Conservation (phyloP, 192 early-diverging fungal genomes). For the Backusella australiensis region DNA sequence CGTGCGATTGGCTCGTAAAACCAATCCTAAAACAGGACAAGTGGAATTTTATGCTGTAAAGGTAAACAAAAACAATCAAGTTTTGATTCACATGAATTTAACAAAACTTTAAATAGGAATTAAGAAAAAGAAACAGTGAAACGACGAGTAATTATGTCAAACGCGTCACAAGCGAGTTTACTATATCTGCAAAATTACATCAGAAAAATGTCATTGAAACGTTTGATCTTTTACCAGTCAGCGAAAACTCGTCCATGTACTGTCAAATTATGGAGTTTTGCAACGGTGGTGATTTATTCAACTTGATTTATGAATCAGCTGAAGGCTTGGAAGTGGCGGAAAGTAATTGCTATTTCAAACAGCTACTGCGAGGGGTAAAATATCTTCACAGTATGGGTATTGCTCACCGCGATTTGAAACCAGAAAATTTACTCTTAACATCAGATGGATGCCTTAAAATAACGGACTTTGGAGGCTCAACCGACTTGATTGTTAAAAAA, state of each 20-base stretch:
- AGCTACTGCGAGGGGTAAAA: constrained; percentile 73
- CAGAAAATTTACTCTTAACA: constrained; percentile 79
- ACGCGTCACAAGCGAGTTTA: constrained; percentile 70
- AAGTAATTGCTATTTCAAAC: constrained; percentile 67
- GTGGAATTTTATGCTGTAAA: constrained; percentile 46
- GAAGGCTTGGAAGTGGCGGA: constrained; percentile 50
- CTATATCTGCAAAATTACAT: constrained; percentile 73
- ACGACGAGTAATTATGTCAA: constrained; percentile 48
- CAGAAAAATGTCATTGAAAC: constrained; percentile 79
- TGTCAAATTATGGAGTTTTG: constrained; percentile 87
- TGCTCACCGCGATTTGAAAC: constrained; percentile 79
- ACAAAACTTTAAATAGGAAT: constrained; percentile 62
- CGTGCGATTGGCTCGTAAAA: constrained; percentile 41
- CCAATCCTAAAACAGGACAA: constrained; percentile 32
- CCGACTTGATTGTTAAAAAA: constrained; percentile 68
- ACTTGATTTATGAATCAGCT: constrained; percentile 63
- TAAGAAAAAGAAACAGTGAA: constrained; percentile 66
- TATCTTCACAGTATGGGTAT: constrained; percentile 84
- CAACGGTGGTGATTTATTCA: constrained; percentile 75
- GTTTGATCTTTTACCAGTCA: constrained; percentile 71
- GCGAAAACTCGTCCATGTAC: constrained; percentile 54
- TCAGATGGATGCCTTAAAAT: constrained; percentile 69
- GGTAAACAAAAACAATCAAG: constrained; percentile 19
- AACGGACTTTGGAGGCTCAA: constrained; percentile 82
- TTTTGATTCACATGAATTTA: background rate